Percentiles rank a stretch among this genome's conserved stretches.
Conservation (phyloP, 805 yeast species). For the Lachancea waltii region DNA sequence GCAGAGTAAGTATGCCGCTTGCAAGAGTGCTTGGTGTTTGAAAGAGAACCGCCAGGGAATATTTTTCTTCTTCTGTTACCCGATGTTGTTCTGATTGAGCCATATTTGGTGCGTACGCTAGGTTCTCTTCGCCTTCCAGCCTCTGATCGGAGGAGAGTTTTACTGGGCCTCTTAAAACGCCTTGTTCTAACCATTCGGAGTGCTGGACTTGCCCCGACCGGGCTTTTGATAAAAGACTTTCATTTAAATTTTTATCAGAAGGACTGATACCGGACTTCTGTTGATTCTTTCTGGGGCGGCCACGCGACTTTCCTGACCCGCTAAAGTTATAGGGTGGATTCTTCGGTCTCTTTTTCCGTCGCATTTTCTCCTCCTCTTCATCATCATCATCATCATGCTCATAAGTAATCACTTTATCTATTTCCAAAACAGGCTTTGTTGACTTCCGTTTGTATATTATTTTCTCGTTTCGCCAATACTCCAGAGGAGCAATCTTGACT, state of each 20-base stretch:
- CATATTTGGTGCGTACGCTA: slow-evolving; percentile 63
- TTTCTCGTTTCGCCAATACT: slow-evolving; percentile 79
- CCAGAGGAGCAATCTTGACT: slow-evolving; percentile 61
- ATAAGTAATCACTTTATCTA: slow-evolving; percentile 50
- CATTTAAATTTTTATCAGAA: slow-evolving; percentile 15
- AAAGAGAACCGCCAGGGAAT: slow-evolving; percentile 57
- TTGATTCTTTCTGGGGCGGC: slow-evolving; percentile 25
- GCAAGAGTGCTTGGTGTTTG: slow-evolving; percentile 56
- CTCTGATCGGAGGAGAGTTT: slow-evolving; percentile 22
- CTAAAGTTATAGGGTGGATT: slow-evolving; percentile 22
- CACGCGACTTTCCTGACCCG: slow-evolving; percentile 24
- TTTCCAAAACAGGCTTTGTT: slow-evolving; percentile 44
- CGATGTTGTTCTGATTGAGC: slow-evolving; percentile 40
- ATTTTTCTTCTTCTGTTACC: slow-evolving; percentile 44
- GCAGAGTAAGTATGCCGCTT: slow-evolving; percentile 65
- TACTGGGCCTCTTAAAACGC: slow-evolving; percentile 27
- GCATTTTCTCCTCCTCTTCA: slow-evolving; percentile 21
- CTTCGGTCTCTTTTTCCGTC: slow-evolving; percentile 7
- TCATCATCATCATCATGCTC: slow-evolving; percentile 25
- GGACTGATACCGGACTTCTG: slow-evolving; percentile 2
- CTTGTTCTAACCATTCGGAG: slow-evolving; percentile 28
- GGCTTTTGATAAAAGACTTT: slow-evolving; percentile 19
- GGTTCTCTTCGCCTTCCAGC: slow-evolving; percentile 18
- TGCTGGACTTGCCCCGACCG: slow-evolving; percentile 18
- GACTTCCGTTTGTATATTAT: slow-evolving; percentile 47